These are phyloP conservation scores for Nannizzia gypsea DNA, from an alignment of 2,329 filamentous ascomycete species.

Conservation along the genomic window DNA sequence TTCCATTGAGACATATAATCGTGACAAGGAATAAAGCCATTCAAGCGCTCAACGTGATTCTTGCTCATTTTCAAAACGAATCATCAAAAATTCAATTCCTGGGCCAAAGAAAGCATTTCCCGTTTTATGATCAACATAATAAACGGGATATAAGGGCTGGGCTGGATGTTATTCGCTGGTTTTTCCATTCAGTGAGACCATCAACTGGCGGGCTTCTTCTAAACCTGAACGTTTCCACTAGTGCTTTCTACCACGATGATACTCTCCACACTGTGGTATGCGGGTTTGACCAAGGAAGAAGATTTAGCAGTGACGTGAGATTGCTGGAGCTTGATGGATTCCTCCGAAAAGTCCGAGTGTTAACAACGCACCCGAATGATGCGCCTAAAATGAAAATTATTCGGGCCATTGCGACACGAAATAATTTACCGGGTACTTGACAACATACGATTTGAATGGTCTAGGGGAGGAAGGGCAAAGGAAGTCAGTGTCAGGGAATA, in stretches of 20 bases:
- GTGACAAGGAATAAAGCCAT: constrained; percentile 38
- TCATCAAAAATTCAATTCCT: constrained; percentile 33
- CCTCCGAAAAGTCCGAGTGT: constrained; percentile 14
- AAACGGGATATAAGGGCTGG: constrained; percentile 37
- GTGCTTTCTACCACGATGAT: constrained; percentile 44
- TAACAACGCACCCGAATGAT: constrained; percentile 11
- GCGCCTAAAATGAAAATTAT: constrained; percentile 11
- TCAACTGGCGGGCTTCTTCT: constrained; percentile 47
- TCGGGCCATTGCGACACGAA: constrained; percentile 6
- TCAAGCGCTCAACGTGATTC: constrained; percentile 47
- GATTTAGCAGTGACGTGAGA: neutral
- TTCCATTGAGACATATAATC: constrained; percentile 26
- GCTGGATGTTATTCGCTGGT: constrained; percentile 48
- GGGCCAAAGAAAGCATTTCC: constrained; percentile 28
- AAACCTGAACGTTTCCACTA: constrained; percentile 51
- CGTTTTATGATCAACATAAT: constrained; percentile 36
- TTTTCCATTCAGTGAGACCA: constrained; percentile 50
- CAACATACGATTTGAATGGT: constrained; percentile 1
- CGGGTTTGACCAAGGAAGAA: neutral
- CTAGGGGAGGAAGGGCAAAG: neutral
- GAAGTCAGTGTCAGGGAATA: constrained; percentile 3
- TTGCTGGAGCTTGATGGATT: constrained; percentile 10
- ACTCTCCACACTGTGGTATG: constrained; percentile 2
- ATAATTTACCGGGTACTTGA: neutral
- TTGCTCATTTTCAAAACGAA: constrained; percentile 38